Conservation (phyloP, 1,139 yeast genomes). For the Zygotorulaspora mrakii region DNA sequence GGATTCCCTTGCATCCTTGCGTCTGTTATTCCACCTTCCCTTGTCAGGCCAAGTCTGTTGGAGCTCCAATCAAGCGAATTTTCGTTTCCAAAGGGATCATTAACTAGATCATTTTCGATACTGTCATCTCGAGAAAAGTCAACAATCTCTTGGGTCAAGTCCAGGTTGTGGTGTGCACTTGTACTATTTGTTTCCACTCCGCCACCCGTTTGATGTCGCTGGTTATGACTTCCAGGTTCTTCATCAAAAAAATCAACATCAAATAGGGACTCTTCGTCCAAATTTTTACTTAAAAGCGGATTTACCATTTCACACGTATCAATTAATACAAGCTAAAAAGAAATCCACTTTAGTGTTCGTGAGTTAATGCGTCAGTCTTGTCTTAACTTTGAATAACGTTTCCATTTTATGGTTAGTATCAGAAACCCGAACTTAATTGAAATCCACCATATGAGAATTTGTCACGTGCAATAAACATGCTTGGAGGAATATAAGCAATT, state of each 20-base stretch:
- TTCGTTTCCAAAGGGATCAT: constrained; percentile 36
- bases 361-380: too few relatives aligned
- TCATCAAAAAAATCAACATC: constrained; percentile 22
- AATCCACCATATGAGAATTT: too few relatives aligned
- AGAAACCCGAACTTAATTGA: too few relatives aligned
- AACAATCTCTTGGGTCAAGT: constrained; percentile 33
- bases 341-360: neutral
- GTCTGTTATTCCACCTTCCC: constrained; percentile 21
- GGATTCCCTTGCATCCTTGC: constrained; percentile 9
- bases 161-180: constrained; percentile 11
- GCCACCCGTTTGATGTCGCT: constrained; percentile 6
- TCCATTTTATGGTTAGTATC: too few relatives aligned
- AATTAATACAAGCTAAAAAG: neutral
- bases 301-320: constrained; percentile 7
- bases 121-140: constrained; percentile 32
- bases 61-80: constrained; percentile 23
- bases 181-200: constrained; percentile 6
- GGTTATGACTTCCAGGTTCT: constrained; percentile 13
- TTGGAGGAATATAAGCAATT: too few relatives aligned
- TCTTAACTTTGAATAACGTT: too few relatives aligned
- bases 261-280: constrained; percentile 17
- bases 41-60: constrained; percentile 12
- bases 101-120: constrained; percentile 31
- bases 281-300: constrained; percentile 7
- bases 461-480: too few relatives aligned